Base-by-base conservation (phyloP, 108 stramenopile genomes). In the Fragilaria crotonensis region DNA sequence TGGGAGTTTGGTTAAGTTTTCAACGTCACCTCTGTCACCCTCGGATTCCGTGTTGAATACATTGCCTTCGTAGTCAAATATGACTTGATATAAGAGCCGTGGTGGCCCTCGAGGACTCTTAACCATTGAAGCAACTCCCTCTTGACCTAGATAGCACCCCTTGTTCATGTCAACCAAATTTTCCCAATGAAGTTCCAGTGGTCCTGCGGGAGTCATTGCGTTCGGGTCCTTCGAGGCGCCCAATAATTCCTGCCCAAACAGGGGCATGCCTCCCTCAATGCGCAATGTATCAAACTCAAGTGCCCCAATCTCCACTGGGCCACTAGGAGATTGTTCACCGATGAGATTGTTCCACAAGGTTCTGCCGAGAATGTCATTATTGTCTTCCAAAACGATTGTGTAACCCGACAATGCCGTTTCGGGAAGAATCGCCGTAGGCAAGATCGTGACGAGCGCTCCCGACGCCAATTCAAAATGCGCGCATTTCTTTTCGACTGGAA, bases 61-160 rank as follows among this genome's bases (percentile, higher is more conserved):
- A 63, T 92, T 92, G 49, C 67, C 75, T 1, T 75, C 73, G 55
- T 92, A 84, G 23, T 78, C 59, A 54, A 93, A 89, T 18, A 85
- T 74, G 30, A 78, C 87, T 26, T 68, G 57, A 52, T 93, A 93
- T 31, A 93, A 64, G 3, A 48, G 61, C 45, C 87, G 63, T 14
- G 87, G 87, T 20, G 71, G 70, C 3, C 90, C 90, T 36, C 82
- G 54, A 28, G 80, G 79, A 67, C 89, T 93, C 55, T 93, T 93
- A 21, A 83, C 45, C 30, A 89, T 54, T 9, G 91, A 84, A 17
- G 91, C 80, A 23, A 93, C 66, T 1, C 86, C 87, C 48, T 93
- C 91, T 64, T 93, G 91, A 32, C 91, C 91, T 51, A 87, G 66
- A 60, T 89, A 93, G 63, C 91, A 93, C 3, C 91, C 91, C 60